Conservation (phyloP, 1,284 basidiomycete genomes). For the Jaminaea rosea region DNA sequence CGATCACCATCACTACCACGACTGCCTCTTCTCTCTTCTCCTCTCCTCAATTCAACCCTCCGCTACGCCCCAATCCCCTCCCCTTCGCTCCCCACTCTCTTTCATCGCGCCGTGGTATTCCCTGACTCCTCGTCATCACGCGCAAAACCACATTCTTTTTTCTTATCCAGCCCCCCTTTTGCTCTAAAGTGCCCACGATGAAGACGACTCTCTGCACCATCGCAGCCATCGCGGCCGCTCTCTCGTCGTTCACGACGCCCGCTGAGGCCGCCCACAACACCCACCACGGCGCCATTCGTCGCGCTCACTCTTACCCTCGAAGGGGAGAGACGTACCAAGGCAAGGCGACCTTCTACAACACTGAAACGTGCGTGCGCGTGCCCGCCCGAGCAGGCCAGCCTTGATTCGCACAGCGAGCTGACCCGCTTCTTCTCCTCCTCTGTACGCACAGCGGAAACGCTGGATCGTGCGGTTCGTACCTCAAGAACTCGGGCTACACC, state of each 20-base stretch:
- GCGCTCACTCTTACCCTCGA: background rate
- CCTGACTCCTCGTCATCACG: background rate
- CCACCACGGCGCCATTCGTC: background rate
- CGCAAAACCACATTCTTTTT: background rate
- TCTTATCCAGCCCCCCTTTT: no score
- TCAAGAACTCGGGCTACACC: constrained; percentile 5
- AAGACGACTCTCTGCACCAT: background rate
- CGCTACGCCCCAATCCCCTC: background rate
- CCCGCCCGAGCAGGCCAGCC: background rate
- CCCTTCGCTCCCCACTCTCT: background rate
- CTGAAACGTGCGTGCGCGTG: background rate
- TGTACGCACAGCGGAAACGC: background rate
- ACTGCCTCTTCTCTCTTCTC: background rate
- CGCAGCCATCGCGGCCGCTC: background rate
- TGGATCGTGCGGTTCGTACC: constrained; percentile 3
- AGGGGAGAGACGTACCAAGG: background rate
- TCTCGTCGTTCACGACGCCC: background rate
- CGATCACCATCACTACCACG: background rate
- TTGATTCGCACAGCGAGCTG: background rate
- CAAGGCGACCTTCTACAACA: constrained; percentile 5
- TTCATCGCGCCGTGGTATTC: background rate
- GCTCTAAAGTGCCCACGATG: background rate
- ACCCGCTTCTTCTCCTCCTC: background rate
- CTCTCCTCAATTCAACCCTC: background rate
- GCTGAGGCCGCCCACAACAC: background rate